A percentile compares a stretch with the other conserved stretches of the same genome.
Evolutionary conservation across 768 basidiomycete genomes (phyloP).

Genomic region (Suillus plorans): DNA sequence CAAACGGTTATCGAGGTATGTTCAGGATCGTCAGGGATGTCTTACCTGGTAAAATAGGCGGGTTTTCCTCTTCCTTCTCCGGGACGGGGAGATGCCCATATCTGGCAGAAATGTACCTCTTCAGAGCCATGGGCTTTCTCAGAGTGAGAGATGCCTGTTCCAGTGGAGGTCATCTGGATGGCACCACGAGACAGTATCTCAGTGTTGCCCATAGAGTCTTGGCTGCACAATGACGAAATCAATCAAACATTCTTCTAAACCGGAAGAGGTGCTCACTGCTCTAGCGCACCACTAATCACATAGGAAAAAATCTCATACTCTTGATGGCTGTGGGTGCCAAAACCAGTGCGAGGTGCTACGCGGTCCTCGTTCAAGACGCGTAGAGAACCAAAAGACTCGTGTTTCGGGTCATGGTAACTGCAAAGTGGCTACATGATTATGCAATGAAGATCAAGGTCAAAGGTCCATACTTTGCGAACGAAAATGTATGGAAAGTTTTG

Average conservation of each 20-base stretch:
- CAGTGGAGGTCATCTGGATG: slow-evolving; percentile 88
- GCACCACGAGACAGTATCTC: slow-evolving; percentile 90
- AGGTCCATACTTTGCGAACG: slow-evolving; percentile 60
- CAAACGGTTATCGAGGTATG: not conserved
- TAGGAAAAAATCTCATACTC: slow-evolving; percentile 95
- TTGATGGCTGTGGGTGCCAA: slow-evolving; percentile 80
- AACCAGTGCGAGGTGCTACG: slow-evolving; percentile 74
- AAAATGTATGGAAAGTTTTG: slow-evolving; percentile 85
- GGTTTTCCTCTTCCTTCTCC: slow-evolving; percentile 41
- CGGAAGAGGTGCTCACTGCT: slow-evolving; percentile 57
- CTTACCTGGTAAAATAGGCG: slow-evolving; percentile 78
- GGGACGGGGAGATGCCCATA: slow-evolving; percentile 57
- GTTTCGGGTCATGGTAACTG: slow-evolving; percentile 61
- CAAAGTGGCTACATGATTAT: not conserved
- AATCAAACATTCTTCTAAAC: not conserved
- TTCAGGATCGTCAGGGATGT: not conserved
- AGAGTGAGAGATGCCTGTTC: slow-evolving; percentile 88
- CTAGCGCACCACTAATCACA: slow-evolving; percentile 72
- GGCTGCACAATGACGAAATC: slow-evolving; percentile 40
- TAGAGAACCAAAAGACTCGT: slow-evolving; percentile 67
- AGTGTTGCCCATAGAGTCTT: slow-evolving; percentile 89
- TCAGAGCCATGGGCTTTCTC: slow-evolving; percentile 54
- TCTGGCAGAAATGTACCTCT: slow-evolving; percentile 64
- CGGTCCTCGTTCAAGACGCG: slow-evolving; percentile 94
- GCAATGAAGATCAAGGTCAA: slow-evolving; percentile 20